A percentile compares a stretch with the other conserved stretches of the same genome.
Conservation (phyloP, 2,329 filamentous ascomycete species). For the Fusarium sp. region DNA sequence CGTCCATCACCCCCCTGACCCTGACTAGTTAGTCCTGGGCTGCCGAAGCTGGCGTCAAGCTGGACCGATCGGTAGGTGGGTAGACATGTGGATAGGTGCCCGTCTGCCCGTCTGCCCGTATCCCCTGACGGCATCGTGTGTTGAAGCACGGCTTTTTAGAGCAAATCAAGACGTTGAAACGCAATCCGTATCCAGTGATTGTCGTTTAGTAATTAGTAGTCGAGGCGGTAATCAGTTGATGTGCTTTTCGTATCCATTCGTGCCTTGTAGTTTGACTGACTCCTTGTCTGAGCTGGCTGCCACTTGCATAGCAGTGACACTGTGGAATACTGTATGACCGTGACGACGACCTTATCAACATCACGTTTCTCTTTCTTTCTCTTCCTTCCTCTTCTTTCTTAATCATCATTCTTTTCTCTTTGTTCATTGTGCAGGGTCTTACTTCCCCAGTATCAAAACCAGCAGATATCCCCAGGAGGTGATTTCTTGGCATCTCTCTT, state of each 20-base stretch:
- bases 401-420: neutral
- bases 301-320: conserved; percentile 35
- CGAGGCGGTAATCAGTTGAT: conserved; percentile 16
- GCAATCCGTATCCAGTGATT: conserved; percentile 33
- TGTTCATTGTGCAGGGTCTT: conserved; percentile 16
- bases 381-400: neutral
- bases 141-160: conserved; percentile 14
- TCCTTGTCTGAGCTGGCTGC: conserved; percentile 4
- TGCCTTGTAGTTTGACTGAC: conserved; percentile 1
- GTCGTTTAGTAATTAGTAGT: conserved; percentile 20
- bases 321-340: conserved; percentile 41
- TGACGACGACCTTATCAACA: conserved; percentile 15
- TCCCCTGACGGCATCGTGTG: neutral
- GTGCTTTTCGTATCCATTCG: conserved; percentile 8
- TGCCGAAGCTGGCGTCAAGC: conserved; percentile 2
- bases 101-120: neutral
- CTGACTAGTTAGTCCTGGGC: conserved; percentile 3
- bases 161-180: conserved; percentile 30
- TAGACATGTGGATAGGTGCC: neutral
- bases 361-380: conserved; percentile 5
- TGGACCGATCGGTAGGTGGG: conserved; percentile 24
- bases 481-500: conserved; percentile 42
- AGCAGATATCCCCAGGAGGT: conserved; percentile 37
- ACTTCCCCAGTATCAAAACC: conserved; percentile 30
- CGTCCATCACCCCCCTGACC: conserved; percentile 9